Evolutionary conservation across 164 flowering plant genomes (phyloP).

Genomic region (Platanus orientalis): DNA sequence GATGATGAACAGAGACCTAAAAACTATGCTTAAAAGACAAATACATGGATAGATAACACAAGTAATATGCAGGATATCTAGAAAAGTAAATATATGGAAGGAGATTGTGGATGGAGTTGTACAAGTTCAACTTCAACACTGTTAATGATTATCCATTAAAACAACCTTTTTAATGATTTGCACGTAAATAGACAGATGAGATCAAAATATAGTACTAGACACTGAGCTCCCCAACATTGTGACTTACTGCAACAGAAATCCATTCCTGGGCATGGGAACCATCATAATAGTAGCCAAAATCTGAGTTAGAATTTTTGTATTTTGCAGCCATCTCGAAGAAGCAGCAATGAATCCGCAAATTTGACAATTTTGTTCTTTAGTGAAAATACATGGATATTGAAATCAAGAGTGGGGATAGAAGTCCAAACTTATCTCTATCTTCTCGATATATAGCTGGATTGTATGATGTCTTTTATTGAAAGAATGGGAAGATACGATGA

Average conservation of each 20-base stretch:
- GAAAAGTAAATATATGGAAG: slow-evolving; percentile 12
- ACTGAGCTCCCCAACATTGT: slow-evolving; percentile 18
- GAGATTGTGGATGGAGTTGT: slow-evolving; percentile 3
- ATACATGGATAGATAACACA: too few species aligned
- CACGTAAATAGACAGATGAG: slow-evolving; percentile 9
- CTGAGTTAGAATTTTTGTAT: slow-evolving; percentile 11
- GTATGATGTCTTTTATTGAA: slow-evolving; percentile 5
- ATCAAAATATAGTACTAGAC: slow-evolving; percentile 10
- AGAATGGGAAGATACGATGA: slow-evolving; percentile 19
- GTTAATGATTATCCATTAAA: too few species aligned
- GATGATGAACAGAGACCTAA: too few species aligned
- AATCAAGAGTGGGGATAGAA: slow-evolving; percentile 15
- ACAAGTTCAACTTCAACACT: slow-evolving; percentile 12
- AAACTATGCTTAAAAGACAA: too few species aligned
- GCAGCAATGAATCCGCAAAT: slow-evolving; percentile 14
- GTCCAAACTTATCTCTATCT: slow-evolving; percentile 14
- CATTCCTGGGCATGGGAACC: slow-evolving; percentile 10
- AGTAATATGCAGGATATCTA: slow-evolving; percentile 12
- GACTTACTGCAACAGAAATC: slow-evolving; percentile 11
- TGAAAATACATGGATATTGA: slow-evolving; percentile 11
- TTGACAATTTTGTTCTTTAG: slow-evolving; percentile 5
- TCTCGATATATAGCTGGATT: slow-evolving; percentile 5
- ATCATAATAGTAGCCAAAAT: slow-evolving; percentile 12
- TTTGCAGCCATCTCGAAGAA: slow-evolving; percentile 1
- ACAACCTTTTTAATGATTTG: slow-evolving; percentile 10